Conservation (phyloP, 106 monocot genomes). For the Dioscorea alata region DNA sequence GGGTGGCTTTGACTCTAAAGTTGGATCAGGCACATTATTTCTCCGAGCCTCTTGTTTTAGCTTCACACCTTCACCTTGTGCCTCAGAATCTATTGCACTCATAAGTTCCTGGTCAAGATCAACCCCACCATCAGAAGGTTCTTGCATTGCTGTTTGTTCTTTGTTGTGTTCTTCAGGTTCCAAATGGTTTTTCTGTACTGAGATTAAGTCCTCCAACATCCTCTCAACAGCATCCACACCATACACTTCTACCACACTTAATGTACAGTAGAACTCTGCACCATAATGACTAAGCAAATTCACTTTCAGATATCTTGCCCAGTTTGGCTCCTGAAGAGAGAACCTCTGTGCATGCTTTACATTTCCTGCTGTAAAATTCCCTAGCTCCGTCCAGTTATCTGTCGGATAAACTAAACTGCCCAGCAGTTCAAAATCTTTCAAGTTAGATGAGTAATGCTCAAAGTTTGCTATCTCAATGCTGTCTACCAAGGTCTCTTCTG, state of each 20-base stretch:
- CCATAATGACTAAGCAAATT: constrained; percentile 78
- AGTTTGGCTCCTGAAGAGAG: constrained; percentile 62
- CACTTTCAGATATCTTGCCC: constrained; percentile 76
- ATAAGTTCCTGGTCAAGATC: constrained; percentile 14
- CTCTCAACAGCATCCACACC: constrained; percentile 93
- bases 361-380: constrained; percentile 73
- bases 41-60: constrained; percentile 22
- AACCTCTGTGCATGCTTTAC: constrained; percentile 74
- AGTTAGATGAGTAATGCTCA: constrained; percentile 85
- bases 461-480: constrained; percentile 76
- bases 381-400: constrained; percentile 63
- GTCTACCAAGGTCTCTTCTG: constrained; percentile 84
- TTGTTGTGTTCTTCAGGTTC: constrained; percentile 31
- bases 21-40: constrained; percentile 22
- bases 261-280: constrained; percentile 80
- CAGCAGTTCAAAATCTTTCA: constrained; percentile 76
- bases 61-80: constrained; percentile 22
- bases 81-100: constrained; percentile 23
- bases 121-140: constrained; percentile 22
- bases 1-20: constrained; percentile 25
- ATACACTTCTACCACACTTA: constrained; percentile 78
- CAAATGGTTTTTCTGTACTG: constrained; percentile 33
- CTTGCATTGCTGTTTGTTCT: constrained; percentile 23
- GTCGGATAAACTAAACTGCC: constrained; percentile 78
- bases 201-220: constrained; percentile 84